Evolutionary conservation across 2,329 filamentous ascomycete genomes (phyloP).

Genomic region (Colletotrichum destructivum): DNA sequence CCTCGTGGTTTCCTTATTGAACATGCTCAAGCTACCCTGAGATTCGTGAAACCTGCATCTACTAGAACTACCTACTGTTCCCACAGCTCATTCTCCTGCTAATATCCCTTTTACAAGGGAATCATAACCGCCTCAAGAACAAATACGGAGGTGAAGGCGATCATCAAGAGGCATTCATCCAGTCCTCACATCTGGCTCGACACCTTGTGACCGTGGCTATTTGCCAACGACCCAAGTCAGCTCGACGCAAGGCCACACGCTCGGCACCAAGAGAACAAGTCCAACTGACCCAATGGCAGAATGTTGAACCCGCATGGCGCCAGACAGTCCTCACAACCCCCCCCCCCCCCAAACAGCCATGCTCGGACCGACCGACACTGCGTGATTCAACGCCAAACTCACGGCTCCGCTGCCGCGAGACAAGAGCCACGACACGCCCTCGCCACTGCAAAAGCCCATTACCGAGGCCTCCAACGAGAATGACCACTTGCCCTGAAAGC

Average conservation of each 20-base stretch:
- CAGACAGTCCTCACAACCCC: not conserved
- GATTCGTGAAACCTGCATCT: too few relatives aligned
- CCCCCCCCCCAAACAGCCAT: too few relatives aligned
- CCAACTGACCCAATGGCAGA: not conserved
- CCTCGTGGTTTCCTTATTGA: too few relatives aligned
- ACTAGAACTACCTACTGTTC: too few relatives aligned
- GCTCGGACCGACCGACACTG: slow-evolving; percentile 3
- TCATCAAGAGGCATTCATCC: not conserved
- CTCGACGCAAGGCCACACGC: too few relatives aligned
- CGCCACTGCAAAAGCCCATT: not conserved
- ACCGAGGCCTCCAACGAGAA: not conserved
- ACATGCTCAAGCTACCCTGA: too few relatives aligned
- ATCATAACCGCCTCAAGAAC: not conserved
- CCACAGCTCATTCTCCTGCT: too few relatives aligned
- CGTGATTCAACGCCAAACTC: not conserved
- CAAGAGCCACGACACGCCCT: slow-evolving; percentile 4
- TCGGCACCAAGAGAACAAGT: not conserved
- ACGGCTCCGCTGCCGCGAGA: slow-evolving; percentile 10
- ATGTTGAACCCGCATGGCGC: not conserved
- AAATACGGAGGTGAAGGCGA: not conserved
- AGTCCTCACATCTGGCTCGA: not conserved
- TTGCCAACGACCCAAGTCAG: not conserved
- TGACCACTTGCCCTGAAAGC: not conserved
- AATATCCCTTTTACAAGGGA: not conserved
- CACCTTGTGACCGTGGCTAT: not conserved